Evolutionary conservation across 345 rosid species (phyloP), one percentile per base, ranked within the genome.

Genomic region (Linum trigynum): DNA sequence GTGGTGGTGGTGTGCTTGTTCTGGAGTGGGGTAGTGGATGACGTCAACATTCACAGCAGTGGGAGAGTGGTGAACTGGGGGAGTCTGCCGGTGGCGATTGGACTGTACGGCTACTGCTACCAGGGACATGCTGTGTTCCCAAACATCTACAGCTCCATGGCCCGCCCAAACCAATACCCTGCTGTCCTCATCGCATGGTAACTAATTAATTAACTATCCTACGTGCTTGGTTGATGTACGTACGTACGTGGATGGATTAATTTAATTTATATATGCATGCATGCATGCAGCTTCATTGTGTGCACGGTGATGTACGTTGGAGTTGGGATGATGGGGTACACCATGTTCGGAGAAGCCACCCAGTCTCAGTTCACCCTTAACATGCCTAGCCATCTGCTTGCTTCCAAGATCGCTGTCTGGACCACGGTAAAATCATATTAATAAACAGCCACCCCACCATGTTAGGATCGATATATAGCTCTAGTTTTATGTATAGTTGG

Each of bases 111-210:
- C 57, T 94, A 78, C 74, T 88, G 96, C 75, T 94, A 88, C 75
- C 90, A 97, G 4, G 99, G 99, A 67, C 99, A 94, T 72, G 99
- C 99, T 64, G 91, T 94, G 57, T 94, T 94, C 59, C 97, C 99
- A 1, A 94, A 94, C 72, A 90, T 94, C 58, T 94, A 94, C 69
- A 83, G 89, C 43, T 94, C 99, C 12, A 90, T 94, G 97, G 94
- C 87, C 0, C 79, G 83, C 68, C 96, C 84, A n/a, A 77, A 66
- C 74, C 89, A 84, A 75, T 94, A 59, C 59, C 84, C 99, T 57
- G 65, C 85, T 39, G 86, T 86, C 70, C 97, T 90, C 72, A 48
- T 86, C 43, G 67, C 82, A 17, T 83, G 97, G 99, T 90, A 84
- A 69, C 67, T 12, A 45, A 4, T n/a, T 60, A 7, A 39, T 61